These are phyloP conservation scores for Cladosporium sp. DNA, from an alignment of 2,329 filamentous ascomycete species.

Conservation along the genomic window DNA sequence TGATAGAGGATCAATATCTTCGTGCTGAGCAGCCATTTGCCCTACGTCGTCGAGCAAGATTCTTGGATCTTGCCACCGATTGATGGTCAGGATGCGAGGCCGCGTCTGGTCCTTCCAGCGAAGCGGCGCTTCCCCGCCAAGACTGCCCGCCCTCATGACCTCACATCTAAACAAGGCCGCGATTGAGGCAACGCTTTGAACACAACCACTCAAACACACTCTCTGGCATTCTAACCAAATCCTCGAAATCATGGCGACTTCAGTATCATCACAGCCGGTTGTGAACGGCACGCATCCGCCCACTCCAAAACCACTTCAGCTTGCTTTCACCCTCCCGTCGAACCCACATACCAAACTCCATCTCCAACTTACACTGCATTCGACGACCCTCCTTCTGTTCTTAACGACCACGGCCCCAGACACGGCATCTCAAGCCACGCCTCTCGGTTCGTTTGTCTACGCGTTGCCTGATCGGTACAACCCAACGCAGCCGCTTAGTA, in stretches of 20 bases:
- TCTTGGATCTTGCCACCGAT: no score
- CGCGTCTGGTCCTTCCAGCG: no score
- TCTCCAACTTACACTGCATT: conserved; percentile 51
- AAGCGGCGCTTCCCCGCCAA: no score
- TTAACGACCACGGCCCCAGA: conserved; percentile 44
- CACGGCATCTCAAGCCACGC: conserved; percentile 2
- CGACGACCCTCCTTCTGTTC: conserved; percentile 50
- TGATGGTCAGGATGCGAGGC: no score
- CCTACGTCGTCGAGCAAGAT: background rate
- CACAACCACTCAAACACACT: background rate
- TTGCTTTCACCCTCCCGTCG: conserved; percentile 52
- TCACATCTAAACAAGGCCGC: background rate
- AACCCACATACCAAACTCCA: conserved; percentile 53
- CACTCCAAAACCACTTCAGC: conserved; percentile 41
- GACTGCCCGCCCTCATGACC: conserved; percentile 1
- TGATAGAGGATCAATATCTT: conserved; percentile 36
- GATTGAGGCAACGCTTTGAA: no score
- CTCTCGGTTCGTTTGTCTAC: conserved; percentile 84
- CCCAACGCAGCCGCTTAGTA: conserved; percentile 61
- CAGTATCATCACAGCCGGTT: conserved; percentile 7
- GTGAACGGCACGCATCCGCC: conserved; percentile 23
- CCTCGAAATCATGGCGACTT: conserved; percentile 18
- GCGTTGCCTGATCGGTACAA: conserved; percentile 66
- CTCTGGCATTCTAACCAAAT: background rate
- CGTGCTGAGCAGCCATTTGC: background rate